Conservation (phyloP, 192 early-diverging fungal genomes). For the Phlyctochytrium arcticum region DNA sequence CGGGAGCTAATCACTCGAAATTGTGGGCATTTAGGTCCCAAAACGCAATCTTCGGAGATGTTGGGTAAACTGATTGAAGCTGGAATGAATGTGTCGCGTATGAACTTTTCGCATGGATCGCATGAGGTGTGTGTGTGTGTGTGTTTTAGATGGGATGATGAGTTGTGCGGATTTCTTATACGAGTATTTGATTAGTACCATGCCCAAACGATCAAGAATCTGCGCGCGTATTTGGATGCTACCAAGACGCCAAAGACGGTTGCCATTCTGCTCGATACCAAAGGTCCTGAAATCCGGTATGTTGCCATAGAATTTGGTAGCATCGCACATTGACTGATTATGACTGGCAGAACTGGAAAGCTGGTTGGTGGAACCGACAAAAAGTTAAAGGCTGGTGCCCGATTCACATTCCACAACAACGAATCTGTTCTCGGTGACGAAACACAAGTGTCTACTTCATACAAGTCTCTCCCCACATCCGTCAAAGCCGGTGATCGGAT, state of each 20-base stretch:
- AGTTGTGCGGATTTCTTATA: background rate
- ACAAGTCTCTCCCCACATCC: slow-evolving; percentile 36
- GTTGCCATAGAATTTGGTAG: background rate
- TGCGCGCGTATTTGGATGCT: slow-evolving; percentile 33
- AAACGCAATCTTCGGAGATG: slow-evolving; percentile 46
- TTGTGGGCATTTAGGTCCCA: slow-evolving; percentile 45
- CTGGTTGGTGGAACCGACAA: slow-evolving; percentile 43
- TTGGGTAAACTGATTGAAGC: slow-evolving; percentile 46
- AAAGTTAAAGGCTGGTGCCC: slow-evolving; percentile 36
- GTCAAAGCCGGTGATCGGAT: slow-evolving; percentile 45
- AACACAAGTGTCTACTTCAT: slow-evolving; percentile 46
- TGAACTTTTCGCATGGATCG: slow-evolving; percentile 57
- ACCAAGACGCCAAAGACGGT: slow-evolving; percentile 37
- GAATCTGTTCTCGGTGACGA: slow-evolving; percentile 41
- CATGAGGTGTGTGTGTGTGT: slow-evolving; percentile 38
- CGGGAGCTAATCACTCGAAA: background rate
- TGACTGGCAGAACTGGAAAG: slow-evolving; percentile 42
- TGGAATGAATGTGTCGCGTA: slow-evolving; percentile 52
- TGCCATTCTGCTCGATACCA: slow-evolving; percentile 55
- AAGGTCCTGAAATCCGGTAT: slow-evolving; percentile 52
- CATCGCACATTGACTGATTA: background rate
- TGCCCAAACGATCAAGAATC: slow-evolving; percentile 41
- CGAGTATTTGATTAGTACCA: too few relatives aligned
- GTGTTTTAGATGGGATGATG: background rate
- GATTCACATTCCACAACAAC: slow-evolving; percentile 53